These are phyloP conservation scores for Quercus tomentella DNA, from an alignment of 331 rosid genomes.

Conservation along the genomic window DNA sequence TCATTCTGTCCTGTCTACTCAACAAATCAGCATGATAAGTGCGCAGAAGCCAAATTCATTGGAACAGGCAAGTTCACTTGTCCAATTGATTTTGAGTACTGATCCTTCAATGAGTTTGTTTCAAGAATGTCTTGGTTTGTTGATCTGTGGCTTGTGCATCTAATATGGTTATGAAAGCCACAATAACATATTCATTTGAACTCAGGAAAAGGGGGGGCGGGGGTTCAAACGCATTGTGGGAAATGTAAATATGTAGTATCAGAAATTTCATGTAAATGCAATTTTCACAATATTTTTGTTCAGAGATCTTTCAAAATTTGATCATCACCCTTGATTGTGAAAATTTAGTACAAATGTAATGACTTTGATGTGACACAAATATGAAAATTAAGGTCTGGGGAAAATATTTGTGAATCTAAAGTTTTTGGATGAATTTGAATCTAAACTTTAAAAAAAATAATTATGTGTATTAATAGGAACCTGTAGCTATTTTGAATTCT, in stretches of 20 bases:
- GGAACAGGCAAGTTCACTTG: conserved; percentile 54
- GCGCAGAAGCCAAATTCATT: conserved; percentile 65
- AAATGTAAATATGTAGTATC: not conserved
- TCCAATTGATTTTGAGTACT: not conserved
- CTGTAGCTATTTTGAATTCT: not conserved
- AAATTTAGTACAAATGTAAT: not conserved
- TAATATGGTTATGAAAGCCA: not conserved
- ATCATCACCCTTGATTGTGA: not conserved
- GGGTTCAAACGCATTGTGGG: not conserved
- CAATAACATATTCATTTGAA: not conserved
- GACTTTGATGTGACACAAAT: not conserved
- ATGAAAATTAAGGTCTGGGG: not conserved
- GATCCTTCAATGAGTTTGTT: not conserved
- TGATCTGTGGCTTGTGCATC: not conserved
- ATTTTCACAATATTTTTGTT: not conserved
- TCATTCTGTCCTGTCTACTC: conserved; percentile 75
- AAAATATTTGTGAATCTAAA: not conserved
- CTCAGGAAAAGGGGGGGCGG: not conserved
- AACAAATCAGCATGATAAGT: conserved; percentile 64
- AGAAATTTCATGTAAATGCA: not conserved
- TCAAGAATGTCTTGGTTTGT: not conserved
- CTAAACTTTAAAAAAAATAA: not conserved
- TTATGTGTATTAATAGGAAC: not conserved
- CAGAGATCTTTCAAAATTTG: not conserved
- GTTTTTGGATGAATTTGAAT: not conserved